Conservation (phyloP, 306 rosid species). For the Pyrus pyrifolia region DNA sequence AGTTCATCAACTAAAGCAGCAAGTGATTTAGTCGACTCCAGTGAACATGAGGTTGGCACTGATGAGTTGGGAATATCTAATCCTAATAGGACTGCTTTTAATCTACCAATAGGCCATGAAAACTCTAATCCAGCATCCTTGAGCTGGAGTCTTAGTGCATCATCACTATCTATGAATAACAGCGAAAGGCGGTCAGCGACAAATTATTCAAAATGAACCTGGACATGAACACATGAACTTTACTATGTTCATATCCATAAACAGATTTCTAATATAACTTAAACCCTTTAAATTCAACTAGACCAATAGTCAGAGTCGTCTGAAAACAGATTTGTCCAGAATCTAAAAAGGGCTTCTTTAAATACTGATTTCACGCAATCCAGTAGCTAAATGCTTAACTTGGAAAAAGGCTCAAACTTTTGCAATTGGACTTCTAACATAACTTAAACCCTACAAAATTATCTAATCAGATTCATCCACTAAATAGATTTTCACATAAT, state of each 20-base stretch:
- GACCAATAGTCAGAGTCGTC: neutral
- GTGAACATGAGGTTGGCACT: conserved; percentile 52
- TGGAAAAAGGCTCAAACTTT: neutral
- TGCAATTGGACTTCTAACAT: neutral
- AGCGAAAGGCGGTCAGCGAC: neutral
- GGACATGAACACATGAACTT: neutral
- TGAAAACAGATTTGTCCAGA: neutral
- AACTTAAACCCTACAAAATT: neutral
- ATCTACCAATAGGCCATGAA: conserved; percentile 65
- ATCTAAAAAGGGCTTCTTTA: neutral
- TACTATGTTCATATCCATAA: neutral
- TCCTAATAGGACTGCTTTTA: conserved; percentile 45
- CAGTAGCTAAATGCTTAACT: neutral
- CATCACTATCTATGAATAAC: conserved; percentile 44
- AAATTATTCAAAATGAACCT: neutral
- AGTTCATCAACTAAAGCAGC: conserved; percentile 56
- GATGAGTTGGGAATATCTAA: conserved; percentile 29
- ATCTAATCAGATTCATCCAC: neutral
- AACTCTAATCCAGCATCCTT: conserved; percentile 67
- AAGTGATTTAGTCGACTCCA: conserved; percentile 49
- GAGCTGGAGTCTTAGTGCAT: conserved; percentile 50
- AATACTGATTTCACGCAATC: conserved; percentile 1
- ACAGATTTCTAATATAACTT: neutral
- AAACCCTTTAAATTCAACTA: neutral
- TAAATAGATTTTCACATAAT: neutral